Base-by-base conservation (phyloP, 345 rosid genomes). In the Toxicodendron radicans region DNA sequence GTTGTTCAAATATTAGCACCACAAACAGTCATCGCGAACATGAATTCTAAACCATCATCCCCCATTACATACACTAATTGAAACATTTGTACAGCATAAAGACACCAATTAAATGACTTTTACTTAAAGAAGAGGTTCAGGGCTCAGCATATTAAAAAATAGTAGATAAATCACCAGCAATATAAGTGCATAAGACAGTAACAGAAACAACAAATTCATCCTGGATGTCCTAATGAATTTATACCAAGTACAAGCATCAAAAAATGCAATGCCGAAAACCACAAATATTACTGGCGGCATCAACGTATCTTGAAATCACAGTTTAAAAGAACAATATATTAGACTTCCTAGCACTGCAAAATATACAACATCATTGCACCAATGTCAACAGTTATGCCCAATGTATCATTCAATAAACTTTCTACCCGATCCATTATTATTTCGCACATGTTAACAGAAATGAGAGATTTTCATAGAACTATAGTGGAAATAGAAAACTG, bases 381-480 rank as follows among this genome's bases (percentile, higher is more conserved):
- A 2, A 38, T 38, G 43, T 51, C 58, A 64, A 58, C 65, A 54
- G 12, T 35, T 21, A 12, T 23, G 71, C 60, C 53, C 35, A 35
- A 63, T 1, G 45, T 10, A 46, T 62, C n/a, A 46, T 41, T 9
- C 21, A 0, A 57, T 2, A 78, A 46, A 75, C 35, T 14, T 54
- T 59, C 60, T 38, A 24, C 14, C 49, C 45, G 24, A 51, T 46
- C 30, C 43, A 64, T 27, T 38, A 41, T 48, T 48, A 38, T 27
- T 33, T 49, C 23, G 48, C 32, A 70, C 51, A 53, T 48, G 74
- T 74, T 32, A 51, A 46, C 10, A 69, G 41, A 53, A 43, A n/a
- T 2, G 32, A 38, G 57, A 16, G 53, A 54, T 10, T 56, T 1
- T 7, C n/a, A 2, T 43, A 53, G 38, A 48, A 38, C 24, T 52